Conservation (phyloP, 306 rosid genomes). For the Acacia confusa region DNA sequence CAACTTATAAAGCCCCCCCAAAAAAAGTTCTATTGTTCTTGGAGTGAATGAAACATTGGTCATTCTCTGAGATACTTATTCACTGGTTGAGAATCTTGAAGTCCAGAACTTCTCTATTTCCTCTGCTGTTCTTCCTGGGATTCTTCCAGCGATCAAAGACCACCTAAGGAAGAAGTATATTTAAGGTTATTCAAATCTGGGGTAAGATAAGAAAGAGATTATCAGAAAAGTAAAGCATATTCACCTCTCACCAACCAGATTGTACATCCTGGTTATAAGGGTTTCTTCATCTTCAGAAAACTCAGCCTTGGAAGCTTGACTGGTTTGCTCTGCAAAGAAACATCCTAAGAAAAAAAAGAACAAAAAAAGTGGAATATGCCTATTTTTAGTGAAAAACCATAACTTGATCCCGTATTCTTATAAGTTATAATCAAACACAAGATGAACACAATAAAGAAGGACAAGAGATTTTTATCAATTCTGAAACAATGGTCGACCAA, state of each 20-base stretch:
- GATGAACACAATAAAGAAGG: background rate
- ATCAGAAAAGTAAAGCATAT: conserved; percentile 7
- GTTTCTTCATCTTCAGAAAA: conserved; percentile 88
- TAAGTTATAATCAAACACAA: background rate
- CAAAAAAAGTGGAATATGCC: background rate
- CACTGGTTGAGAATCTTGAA: conserved; percentile 65
- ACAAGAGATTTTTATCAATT: background rate
- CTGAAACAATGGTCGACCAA: background rate
- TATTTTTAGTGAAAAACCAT: background rate
- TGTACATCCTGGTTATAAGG: conserved; percentile 77
- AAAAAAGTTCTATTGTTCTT: conserved; percentile 37
- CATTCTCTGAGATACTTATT: conserved; percentile 33
- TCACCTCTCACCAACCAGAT: conserved; percentile 86
- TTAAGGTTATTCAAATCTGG: background rate
- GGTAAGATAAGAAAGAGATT: background rate
- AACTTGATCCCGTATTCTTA: background rate
- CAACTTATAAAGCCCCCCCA: conserved; percentile 25
- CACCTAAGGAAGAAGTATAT: conserved; percentile 48
- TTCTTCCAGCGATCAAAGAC: conserved; percentile 95
- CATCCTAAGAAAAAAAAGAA: background rate
- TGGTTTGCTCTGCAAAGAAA: conserved; percentile 43
- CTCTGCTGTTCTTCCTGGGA: conserved; percentile 96
- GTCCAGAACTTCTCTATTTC: conserved; percentile 88
- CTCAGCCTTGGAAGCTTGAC: conserved; percentile 53
- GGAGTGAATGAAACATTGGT: conserved; percentile 20